These are phyloP conservation scores for Cryptococcus sp. DNA, from an alignment of 1,284 basidiomycete species.

Conservation along the genomic window DNA sequence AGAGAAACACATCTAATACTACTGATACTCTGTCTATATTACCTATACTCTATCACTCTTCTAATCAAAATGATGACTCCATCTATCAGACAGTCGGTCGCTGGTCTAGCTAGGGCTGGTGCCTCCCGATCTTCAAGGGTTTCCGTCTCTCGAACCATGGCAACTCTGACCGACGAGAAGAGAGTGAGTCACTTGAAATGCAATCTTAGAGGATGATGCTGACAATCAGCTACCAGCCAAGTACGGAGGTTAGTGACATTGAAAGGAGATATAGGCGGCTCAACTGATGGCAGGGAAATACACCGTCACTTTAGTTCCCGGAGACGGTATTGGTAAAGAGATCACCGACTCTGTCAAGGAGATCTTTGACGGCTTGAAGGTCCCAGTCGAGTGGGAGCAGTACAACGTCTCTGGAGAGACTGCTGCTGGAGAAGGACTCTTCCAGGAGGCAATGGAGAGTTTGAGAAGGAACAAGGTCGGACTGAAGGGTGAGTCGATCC, in stretches of 20 bases:
- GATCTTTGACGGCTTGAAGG: conserved; percentile 95
- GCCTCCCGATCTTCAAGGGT: conserved; percentile 3
- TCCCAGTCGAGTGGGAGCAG: conserved; percentile 99
- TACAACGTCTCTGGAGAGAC: conserved; percentile 97
- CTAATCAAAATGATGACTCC: conserved; percentile 28
- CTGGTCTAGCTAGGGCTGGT: conserved; percentile 24
- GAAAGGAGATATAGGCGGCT: neutral
- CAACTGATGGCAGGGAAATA: conserved; percentile 39
- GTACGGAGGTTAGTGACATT: conserved; percentile 78
- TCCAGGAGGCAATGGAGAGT: conserved; percentile 96
- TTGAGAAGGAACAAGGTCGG: conserved; percentile 96
- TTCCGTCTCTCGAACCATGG: conserved; percentile 36
- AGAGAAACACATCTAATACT: neutral
- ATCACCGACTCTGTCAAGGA: conserved; percentile 99
- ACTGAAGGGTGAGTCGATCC: conserved; percentile 76
- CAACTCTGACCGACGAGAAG: conserved; percentile 39
- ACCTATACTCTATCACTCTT: neutral
- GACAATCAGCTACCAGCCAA: conserved; percentile 71
- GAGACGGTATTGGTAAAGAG: conserved; percentile 95
- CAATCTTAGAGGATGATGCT: conserved; percentile 2
- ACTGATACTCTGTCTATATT: neutral
- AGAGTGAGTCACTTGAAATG: conserved; percentile 28
- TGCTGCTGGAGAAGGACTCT: conserved; percentile 85
- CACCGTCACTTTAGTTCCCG: conserved; percentile 84
- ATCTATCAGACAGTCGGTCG: conserved; percentile 27